A percentile compares a stretch with the other conserved stretches of the same genome.
phyloP scores from a whole-genome alignment of 495 filamentous ascomycete species.

The Tuber magnatum region DNA sequence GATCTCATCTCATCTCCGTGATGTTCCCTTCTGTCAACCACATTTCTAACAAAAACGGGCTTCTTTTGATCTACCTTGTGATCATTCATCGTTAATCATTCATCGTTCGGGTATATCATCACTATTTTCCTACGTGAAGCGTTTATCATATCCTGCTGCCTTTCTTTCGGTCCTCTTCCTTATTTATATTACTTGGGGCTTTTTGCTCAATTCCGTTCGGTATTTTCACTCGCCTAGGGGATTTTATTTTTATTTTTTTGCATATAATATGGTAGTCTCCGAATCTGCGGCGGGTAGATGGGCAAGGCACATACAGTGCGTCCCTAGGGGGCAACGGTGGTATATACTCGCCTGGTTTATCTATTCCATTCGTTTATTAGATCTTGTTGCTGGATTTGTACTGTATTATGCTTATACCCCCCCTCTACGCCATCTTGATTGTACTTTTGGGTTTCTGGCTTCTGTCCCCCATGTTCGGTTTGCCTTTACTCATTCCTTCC shows the following conservation, averaged over 20 bases:
- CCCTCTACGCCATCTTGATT: background rate
- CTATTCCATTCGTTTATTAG: background rate
- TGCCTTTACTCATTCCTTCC: background rate
- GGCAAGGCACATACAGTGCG: background rate
- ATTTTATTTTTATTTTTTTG: background rate
- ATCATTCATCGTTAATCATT: background rate
- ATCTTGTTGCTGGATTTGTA: background rate
- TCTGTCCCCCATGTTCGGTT: background rate
- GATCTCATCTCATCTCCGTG: background rate
- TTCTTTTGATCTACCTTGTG: background rate
- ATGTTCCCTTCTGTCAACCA: background rate
- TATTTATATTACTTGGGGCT: background rate
- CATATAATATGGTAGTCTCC: background rate
- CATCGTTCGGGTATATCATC: background rate
- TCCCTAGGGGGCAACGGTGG: background rate
- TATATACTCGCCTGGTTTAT: background rate
- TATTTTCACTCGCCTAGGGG: background rate
- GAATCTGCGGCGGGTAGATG: background rate
- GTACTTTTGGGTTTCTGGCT: background rate
- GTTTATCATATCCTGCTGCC: background rate
- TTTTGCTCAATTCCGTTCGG: background rate
- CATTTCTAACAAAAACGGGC: constrained; percentile 1
- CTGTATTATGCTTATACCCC: background rate
- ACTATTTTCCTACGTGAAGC: background rate
- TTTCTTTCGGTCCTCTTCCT: background rate